Evolutionary conservation across 1,139 yeast genomes (phyloP), one percentile per base, ranked within the genome.

Genomic region (Geotrichum citri-aurantii): DNA sequence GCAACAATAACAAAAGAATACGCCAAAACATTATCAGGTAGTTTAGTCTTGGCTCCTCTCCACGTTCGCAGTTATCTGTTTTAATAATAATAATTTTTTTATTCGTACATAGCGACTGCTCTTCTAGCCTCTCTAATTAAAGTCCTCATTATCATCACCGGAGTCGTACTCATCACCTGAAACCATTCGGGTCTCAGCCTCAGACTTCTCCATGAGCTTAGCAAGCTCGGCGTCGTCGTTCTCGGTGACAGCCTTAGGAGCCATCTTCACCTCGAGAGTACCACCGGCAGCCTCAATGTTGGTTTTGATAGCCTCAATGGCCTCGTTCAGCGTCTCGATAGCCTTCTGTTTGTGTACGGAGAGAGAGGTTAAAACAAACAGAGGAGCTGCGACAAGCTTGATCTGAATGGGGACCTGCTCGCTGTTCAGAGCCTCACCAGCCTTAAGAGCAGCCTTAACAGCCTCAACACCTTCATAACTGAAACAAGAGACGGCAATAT

Each of bases 381-480:
- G 80, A 62, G 99, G 99, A 57, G 99, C 98, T 62, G 99, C 99
- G 55, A 93, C 97, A 68, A 93, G 82, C 75, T 92, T 91, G 65
- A 92, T 96, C 75, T 89, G 91, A 67, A 93, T 88, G 31, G 80
- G 80, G 80, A 88, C 85, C 63, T 84, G 85, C 69, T 90, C 97
- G 52, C 92, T 88, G 63, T 95, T 83, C 61, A 88, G 77, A 27
- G 80, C 82, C 77, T 93, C 99, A 57, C 97, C 99, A 27, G 92
- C 87, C 66, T 81, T 79, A 66, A 93, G 81, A 37, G 99, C 96
- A 63, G 80, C 81, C 77, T 92, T 92, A 71, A 93, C 92, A 65
- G 99, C 99, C 73, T 92, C 97, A 66, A 93, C 91, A 74, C 99
- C 99, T 74, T 93, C 98, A 75, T 93, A 93, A 65, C 95, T 83